These are phyloP conservation scores for Cryphonectria parasitica DNA, from an alignment of 2,329 filamentous ascomycete genomes.

Conservation along the genomic window DNA sequence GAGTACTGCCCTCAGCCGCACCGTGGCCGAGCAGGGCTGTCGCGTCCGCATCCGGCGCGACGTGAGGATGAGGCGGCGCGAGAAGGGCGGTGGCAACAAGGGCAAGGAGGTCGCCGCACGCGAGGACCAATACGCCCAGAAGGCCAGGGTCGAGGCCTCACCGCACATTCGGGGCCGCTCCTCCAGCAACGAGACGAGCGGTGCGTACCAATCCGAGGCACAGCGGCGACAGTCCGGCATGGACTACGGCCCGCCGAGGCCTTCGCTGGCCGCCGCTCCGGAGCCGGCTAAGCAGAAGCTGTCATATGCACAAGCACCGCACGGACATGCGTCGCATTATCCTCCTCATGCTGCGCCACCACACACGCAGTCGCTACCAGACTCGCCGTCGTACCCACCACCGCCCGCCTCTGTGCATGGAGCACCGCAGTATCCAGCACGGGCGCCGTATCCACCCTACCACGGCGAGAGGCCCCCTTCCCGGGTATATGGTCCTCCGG, in stretches of 20 bases:
- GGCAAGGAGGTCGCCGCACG: conserved; percentile 34
- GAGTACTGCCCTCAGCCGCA: conserved; percentile 85
- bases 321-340: background rate
- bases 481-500: conserved; percentile 33
- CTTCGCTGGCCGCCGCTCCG: conserved; percentile 30
- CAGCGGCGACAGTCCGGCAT: conserved; percentile 39
- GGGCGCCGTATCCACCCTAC: conserved; percentile 32
- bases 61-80: conserved; percentile 53
- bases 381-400: conserved; percentile 39
- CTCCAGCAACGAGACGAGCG: conserved; percentile 39
- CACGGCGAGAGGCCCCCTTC: conserved; percentile 37
- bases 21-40: conserved; percentile 94
- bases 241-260: conserved; percentile 39
- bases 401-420: conserved; percentile 31
- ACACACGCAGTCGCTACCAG: conserved; percentile 38
- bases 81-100: conserved; percentile 43
- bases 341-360: conserved; percentile 33
- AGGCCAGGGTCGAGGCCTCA: conserved; percentile 40
- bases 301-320: conserved; percentile 33
- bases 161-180: conserved; percentile 39
- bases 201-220: conserved; percentile 37
- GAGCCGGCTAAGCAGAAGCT: conserved; percentile 35
- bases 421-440: conserved; percentile 6
- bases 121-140: conserved; percentile 39
- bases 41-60: conserved; percentile 94